A percentile compares a stretch with the other conserved stretches of the same genome.
Evolutionary conservation across 2,329 filamentous ascomycete genomes (phyloP).

Genomic region (Saccharata proteae): DNA sequence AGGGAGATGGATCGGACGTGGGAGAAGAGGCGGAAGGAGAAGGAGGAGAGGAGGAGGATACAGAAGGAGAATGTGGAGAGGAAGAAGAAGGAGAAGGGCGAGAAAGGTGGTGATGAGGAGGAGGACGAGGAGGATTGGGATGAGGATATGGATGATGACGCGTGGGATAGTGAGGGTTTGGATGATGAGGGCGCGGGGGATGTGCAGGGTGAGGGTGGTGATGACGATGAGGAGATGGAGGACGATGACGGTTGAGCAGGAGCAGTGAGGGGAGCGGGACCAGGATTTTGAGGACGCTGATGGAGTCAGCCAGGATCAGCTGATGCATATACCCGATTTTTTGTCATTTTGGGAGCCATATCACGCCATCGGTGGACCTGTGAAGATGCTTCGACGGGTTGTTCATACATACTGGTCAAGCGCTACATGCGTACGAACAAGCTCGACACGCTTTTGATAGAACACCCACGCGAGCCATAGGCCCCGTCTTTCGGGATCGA

Average conservation of each 20-base stretch:
- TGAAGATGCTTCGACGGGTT: too few species aligned
- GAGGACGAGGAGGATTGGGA: constrained; percentile 32
- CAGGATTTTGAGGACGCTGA: too few species aligned
- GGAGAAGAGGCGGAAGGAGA: constrained; percentile 65
- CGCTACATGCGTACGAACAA: too few species aligned
- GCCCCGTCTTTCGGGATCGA: too few species aligned
- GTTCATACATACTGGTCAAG: too few species aligned
- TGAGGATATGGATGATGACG: constrained; percentile 31
- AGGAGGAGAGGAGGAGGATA: constrained; percentile 66
- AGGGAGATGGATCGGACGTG: constrained; percentile 71
- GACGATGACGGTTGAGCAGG: constrained; percentile 17
- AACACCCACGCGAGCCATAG: too few species aligned
- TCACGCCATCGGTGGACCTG: too few species aligned
- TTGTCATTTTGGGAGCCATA: too few species aligned
- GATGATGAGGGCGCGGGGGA: constrained; percentile 39
- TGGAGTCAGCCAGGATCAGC: too few species aligned
- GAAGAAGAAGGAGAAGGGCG: constrained; percentile 57
- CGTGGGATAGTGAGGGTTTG: constrained; percentile 38
- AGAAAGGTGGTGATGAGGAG: constrained; percentile 28
- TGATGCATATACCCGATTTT: too few species aligned
- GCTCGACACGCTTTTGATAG: too few species aligned
- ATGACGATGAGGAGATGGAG: constrained; percentile 26
- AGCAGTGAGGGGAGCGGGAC: too few species aligned
- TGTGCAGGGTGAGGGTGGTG: constrained; percentile 34
- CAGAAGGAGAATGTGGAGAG: constrained; percentile 86